Percentiles rank a stretch among this genome's conserved stretches.
Evolutionary conservation across 192 early-diverging fungal genomes (phyloP).

Genomic region (Gamsiella multidivaricata): DNA sequence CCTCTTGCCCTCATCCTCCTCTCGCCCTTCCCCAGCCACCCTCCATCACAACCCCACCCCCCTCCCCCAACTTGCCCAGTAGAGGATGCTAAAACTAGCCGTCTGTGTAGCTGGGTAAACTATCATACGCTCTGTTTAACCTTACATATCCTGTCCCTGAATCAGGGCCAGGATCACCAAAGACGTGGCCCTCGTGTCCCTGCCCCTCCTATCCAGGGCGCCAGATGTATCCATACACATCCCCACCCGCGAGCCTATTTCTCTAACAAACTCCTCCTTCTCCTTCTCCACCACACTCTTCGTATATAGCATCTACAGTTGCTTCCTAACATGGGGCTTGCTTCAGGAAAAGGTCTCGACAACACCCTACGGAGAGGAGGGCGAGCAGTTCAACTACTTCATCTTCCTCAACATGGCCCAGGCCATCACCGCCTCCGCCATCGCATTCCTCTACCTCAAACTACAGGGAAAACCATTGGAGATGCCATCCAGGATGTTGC

Average conservation of each 20-base stretch:
- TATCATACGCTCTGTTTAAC: background rate
- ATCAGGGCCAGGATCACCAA: no score
- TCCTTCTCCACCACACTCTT: background rate
- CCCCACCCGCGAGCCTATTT: no score
- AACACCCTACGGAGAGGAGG: constrained; percentile 77
- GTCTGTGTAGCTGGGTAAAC: constrained; percentile 48
- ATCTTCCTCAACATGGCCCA: constrained; percentile 94
- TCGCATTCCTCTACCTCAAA: constrained; percentile 79
- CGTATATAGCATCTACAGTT: constrained; percentile 83
- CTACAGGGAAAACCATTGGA: constrained; percentile 59
- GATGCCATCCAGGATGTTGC: constrained; percentile 54
- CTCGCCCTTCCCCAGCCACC: background rate
- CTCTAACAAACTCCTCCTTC: background rate
- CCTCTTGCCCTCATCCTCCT: background rate
- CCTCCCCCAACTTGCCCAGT: background rate
- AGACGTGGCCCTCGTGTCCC: no score
- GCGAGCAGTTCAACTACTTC: constrained; percentile 83
- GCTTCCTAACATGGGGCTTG: constrained; percentile 96
- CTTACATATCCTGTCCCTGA: background rate
- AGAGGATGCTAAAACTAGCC: constrained; percentile 43
- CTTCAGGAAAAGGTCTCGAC: constrained; percentile 95
- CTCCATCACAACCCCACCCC: no score
- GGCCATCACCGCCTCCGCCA: constrained; percentile 78
- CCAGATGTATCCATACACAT: no score
- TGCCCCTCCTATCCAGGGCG: no score